phyloP scores from a whole-genome alignment of 2,329 filamentous ascomycete genomes.

The Didymella sp. region DNA sequence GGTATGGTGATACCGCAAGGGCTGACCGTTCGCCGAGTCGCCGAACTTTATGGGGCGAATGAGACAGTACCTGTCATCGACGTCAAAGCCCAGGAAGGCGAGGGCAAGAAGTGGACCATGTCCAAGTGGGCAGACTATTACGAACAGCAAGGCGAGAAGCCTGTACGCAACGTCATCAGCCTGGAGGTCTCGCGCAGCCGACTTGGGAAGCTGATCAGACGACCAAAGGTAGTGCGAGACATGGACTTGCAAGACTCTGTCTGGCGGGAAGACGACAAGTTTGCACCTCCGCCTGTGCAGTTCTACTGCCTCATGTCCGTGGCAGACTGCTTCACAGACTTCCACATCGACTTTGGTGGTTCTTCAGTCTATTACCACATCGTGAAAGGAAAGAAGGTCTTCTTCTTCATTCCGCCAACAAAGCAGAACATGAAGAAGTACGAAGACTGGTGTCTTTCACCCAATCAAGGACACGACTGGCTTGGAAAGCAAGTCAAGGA shows the following conservation, averaged over 20 bases:
- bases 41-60: conserved; percentile 68
- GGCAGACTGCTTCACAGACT: conserved; percentile 74
- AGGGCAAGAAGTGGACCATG: conserved; percentile 70
- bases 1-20: conserved; percentile 72
- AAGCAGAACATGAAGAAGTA: conserved; percentile 73
- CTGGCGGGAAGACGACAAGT: conserved; percentile 63
- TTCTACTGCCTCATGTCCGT: conserved; percentile 76
- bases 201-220: conserved; percentile 66
- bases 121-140: conserved; percentile 72
- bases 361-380: conserved; percentile 76
- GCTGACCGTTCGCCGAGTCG: conserved; percentile 68
- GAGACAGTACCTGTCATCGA: conserved; percentile 71
- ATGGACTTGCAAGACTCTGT: conserved; percentile 64
- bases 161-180: conserved; percentile 73
- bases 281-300: conserved; percentile 68
- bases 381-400: conserved; percentile 71
- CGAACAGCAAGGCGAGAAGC: conserved; percentile 67
- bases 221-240: conserved; percentile 70
- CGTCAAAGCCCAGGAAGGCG: conserved; percentile 71
- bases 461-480: conserved; percentile 70
- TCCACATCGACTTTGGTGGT: conserved; percentile 75
- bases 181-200: conserved; percentile 70
- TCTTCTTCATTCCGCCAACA: conserved; percentile 74
- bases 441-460: conserved; percentile 73
- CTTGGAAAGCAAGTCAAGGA: conserved; percentile 69